Evolutionary conservation across 495 filamentous ascomycete species (phyloP), one percentile per base, ranked within the genome.

Genomic region (Thozetella sp.): DNA sequence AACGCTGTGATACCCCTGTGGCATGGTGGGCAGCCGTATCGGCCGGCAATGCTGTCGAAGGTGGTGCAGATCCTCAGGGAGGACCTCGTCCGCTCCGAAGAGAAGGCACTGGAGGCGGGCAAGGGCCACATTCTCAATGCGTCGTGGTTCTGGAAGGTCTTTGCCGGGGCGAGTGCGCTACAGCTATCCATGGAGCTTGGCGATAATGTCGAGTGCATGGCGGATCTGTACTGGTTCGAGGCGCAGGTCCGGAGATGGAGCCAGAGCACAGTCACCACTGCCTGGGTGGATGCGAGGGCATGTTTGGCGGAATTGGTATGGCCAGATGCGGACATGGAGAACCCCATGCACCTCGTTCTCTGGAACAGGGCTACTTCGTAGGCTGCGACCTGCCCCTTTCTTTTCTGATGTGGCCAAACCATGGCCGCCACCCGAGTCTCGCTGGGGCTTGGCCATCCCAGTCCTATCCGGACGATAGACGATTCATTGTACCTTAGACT

Each of bases 121-220:
- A 37, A 37, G 30, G 6, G 30, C 9, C 30, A 48, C 3, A 48
- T 48, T 10, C 11, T 15, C 10, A 48, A 48, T n/a, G 20, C 20
- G 43, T n/a, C 20, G 43, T 48, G 43, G 43, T 48, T 48, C 20
- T 48, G 43, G 43, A 48, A 48, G n/a, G 43, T 48, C 11, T 48
- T 9, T 20, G 43, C 20, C 3, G 43, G 43, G 43, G 43, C 43
- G 43, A 13, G 6, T 19, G 6, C 43, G 9, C 43, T 48, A n/a
- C n/a, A 13, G 43, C 43, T 10, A 13, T 10, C n/a, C 43, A 15
- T 48, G 43, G 43, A 48, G 43, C 11, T 19, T 19, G 43, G n/a
- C 6, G 30, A 37, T 6, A 17, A 37, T 37, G 9, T 9, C 9
- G 30, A 37, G 43, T 19, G 20, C n/a, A 48, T 4, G 9, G 9